A percentile compares a stretch with the other conserved stretches of the same genome.
Conservation (phyloP, 2,329 filamentous ascomycete genomes). For the Gliomastix tumulicola region DNA sequence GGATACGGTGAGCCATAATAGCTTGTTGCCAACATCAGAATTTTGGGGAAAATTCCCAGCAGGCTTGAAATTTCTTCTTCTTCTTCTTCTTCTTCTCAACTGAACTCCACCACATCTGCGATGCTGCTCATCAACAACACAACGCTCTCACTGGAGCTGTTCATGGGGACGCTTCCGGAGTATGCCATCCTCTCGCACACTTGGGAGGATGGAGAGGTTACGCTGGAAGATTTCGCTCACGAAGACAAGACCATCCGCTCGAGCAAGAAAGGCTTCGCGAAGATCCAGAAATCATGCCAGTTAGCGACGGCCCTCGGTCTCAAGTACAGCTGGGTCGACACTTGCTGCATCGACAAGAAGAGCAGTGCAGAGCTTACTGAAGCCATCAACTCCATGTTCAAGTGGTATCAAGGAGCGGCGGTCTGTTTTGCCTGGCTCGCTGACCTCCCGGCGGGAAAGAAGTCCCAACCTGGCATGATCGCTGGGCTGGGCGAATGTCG, state of each 20-base stretch:
- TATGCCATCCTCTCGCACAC: conserved; percentile 23
- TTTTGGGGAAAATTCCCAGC: too few relatives aligned
- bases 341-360: conserved; percentile 17
- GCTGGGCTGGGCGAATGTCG: not conserved
- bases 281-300: not conserved
- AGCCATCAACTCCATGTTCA: conserved; percentile 18
- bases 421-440: conserved; percentile 17
- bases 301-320: not conserved
- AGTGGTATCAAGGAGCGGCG: conserved; percentile 13
- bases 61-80: too few relatives aligned
- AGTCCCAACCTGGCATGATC: not conserved
- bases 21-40: too few relatives aligned
- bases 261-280: not conserved
- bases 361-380: conserved; percentile 14
- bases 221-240: conserved; percentile 13
- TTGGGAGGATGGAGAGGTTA: conserved; percentile 17
- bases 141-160: not conserved
- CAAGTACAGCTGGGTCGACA: conserved; percentile 13
- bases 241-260: not conserved
- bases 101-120: too few relatives aligned
- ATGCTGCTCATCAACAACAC: too few relatives aligned
- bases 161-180: not conserved
- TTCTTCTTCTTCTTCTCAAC: too few relatives aligned
- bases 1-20: too few relatives aligned
- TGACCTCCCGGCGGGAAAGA: conserved; percentile 2